phyloP scores from a whole-genome alignment of 2,329 filamentous ascomycete genomes.

The Lizonia empirigonia region DNA sequence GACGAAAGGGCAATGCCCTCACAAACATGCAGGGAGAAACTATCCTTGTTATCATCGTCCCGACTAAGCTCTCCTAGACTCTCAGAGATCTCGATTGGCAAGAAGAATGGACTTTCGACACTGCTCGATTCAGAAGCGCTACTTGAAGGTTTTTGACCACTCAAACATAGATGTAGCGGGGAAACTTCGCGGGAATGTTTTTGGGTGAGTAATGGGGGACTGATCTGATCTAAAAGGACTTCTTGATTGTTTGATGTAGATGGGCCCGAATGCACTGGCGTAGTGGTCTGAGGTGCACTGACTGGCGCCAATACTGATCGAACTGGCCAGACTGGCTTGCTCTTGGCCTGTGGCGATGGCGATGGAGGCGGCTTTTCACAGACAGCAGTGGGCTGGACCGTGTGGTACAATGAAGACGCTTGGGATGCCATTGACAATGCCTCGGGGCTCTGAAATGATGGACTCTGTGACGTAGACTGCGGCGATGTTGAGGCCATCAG shows the following conservation, averaged over 20 bases:
- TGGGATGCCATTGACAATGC: background rate
- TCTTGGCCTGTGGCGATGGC: background rate
- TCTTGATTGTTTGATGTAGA: background rate
- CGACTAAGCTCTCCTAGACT: background rate
- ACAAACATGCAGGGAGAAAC: too few species aligned
- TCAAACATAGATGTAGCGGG: background rate
- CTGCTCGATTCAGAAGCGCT: background rate
- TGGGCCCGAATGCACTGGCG: background rate
- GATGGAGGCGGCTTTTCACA: background rate
- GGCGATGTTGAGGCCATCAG: background rate
- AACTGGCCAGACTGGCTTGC: background rate
- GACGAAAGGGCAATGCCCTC: background rate
- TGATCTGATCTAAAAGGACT: background rate
- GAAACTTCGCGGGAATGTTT: background rate
- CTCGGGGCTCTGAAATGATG: background rate
- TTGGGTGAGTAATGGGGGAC: background rate
- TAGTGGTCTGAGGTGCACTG: background rate
- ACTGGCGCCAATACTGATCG: background rate
- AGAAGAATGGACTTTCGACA: background rate
- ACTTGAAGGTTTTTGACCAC: background rate
- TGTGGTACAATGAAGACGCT: background rate
- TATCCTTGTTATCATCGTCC: background rate
- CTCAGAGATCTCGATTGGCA: background rate
- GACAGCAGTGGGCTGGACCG: background rate
- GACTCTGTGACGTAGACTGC: background rate